Evolutionary conservation across 78 protist genomes (phyloP).

Genomic region (Blattamonas nauphoetae): DNA sequence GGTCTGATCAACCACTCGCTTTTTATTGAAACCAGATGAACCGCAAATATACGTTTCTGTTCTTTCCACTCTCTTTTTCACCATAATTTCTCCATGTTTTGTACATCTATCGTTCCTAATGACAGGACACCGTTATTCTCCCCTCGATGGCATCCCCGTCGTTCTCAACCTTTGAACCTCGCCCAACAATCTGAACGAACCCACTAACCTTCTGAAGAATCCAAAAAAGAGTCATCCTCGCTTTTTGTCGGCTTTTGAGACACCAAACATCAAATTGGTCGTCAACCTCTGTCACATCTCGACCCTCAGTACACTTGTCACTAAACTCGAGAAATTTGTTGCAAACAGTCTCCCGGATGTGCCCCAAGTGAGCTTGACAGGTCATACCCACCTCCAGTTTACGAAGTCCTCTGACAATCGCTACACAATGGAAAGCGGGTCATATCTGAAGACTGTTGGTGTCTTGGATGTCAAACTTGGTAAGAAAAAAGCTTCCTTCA

Average conservation of each 20-base stretch:
- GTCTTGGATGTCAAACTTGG: neutral
- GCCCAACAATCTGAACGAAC: too few species aligned
- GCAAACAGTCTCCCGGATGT: neutral
- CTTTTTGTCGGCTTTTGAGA: neutral
- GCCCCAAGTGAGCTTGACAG: neutral
- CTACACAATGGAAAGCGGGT: neutral
- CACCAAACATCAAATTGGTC: neutral
- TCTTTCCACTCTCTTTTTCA: too few species aligned
- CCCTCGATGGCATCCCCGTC: too few species aligned
- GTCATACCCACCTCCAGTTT: neutral
- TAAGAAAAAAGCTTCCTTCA: neutral
- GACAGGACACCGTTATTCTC: too few species aligned
- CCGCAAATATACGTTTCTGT: too few species aligned
- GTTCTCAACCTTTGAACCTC: too few species aligned
- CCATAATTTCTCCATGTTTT: too few species aligned
- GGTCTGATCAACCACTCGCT: too few species aligned
- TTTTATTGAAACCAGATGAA: too few species aligned
- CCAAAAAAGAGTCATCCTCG: too few species aligned
- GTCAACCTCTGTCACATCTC: neutral
- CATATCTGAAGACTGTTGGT: neutral
- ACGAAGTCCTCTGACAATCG: neutral
- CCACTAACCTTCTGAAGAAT: too few species aligned
- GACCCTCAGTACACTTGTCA: neutral
- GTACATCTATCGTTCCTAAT: too few species aligned
- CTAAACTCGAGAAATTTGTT: neutral